phyloP scores from a whole-genome alignment of 306 rosid species.

The Prosopis cineraria region DNA sequence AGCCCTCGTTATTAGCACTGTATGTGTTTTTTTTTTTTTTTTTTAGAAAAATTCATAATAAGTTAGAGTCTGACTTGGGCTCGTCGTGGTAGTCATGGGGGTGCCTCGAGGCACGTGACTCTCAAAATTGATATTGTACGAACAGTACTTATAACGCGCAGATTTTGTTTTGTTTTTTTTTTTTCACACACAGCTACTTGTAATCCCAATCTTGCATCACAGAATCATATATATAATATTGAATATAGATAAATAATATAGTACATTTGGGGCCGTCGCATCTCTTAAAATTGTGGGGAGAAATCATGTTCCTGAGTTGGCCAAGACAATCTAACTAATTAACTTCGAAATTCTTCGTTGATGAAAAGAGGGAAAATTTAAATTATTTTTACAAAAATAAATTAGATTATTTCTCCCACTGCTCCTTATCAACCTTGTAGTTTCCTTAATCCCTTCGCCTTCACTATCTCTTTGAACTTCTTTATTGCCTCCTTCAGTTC shows the following conservation, averaged over 20 bases:
- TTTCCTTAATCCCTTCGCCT: neutral
- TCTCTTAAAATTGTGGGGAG: neutral
- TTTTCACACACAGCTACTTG: neutral
- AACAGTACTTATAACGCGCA: slow-evolving; percentile 16
- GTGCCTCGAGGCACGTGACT: slow-evolving; percentile 40
- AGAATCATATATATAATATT: too few relatives aligned
- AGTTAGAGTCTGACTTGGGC: slow-evolving; percentile 17
- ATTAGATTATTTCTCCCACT: too few relatives aligned
- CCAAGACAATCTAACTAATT: neutral
- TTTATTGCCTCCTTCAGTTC: too few relatives aligned
- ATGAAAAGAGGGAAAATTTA: neutral
- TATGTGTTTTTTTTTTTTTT: too few relatives aligned
- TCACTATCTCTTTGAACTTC: neutral
- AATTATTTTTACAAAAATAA: neutral
- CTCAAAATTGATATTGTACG: slow-evolving; percentile 25
- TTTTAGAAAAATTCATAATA: neutral
- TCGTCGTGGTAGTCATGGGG: neutral
- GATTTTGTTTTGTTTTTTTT: neutral
- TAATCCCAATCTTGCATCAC: neutral
- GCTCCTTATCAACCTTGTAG: neutral
- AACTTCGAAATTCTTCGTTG: neutral
- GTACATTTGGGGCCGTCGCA: too few relatives aligned
- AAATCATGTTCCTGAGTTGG: neutral
- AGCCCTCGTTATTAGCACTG: too few relatives aligned
- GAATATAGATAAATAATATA: neutral